These are phyloP conservation scores for Daldinia decipiens DNA, from an alignment of 495 filamentous ascomycete genomes.

Conservation along the genomic window DNA sequence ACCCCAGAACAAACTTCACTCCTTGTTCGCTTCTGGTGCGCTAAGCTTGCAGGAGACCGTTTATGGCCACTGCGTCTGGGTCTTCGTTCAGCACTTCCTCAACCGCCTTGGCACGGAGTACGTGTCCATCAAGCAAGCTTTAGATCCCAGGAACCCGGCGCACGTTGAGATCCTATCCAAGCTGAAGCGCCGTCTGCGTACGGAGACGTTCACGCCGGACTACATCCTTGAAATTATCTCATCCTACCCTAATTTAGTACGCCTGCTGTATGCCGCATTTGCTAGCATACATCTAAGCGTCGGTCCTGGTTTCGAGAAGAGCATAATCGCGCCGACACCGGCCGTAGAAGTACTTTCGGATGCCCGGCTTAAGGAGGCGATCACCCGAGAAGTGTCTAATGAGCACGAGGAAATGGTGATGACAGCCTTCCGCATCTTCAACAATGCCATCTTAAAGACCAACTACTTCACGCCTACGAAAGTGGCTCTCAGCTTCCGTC, in stretches of 20 bases:
- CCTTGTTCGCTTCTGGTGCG: conserved; percentile 84
- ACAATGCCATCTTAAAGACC: conserved; percentile 89
- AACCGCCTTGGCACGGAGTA: conserved; percentile 96
- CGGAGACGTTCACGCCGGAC: conserved; percentile 96
- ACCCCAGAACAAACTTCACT: conserved; percentile 93
- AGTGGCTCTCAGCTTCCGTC: conserved; percentile 94
- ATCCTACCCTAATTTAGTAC: conserved; percentile 87
- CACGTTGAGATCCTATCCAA: conserved; percentile 93
- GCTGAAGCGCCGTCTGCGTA: conserved; percentile 93
- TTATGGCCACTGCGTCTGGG: conserved; percentile 96
- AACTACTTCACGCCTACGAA: conserved; percentile 99
- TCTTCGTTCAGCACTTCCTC: conserved; percentile 96
- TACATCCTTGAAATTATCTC: conserved; percentile 98
- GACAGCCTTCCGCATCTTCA: conserved; percentile 96
- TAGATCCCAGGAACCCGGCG: conserved; percentile 76
- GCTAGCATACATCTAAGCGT: conserved; percentile 91
- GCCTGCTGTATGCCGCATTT: conserved; percentile 89
- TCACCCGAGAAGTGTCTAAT: conserved; percentile 82
- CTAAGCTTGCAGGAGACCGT: conserved; percentile 96
- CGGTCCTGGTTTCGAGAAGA: conserved; percentile 76
- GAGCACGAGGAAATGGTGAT: conserved; percentile 99
- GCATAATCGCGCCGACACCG: conserved; percentile 72
- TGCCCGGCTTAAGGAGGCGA: conserved; percentile 78
- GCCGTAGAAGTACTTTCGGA: conserved; percentile 83
- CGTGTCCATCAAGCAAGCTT: conserved; percentile 79